A percentile compares a stretch with the other conserved stretches of the same genome.
These are phyloP conservation scores for Ceratocystis alfenasii DNA, from an alignment of 2,329 filamentous ascomycete species.

Conservation along the genomic window DNA sequence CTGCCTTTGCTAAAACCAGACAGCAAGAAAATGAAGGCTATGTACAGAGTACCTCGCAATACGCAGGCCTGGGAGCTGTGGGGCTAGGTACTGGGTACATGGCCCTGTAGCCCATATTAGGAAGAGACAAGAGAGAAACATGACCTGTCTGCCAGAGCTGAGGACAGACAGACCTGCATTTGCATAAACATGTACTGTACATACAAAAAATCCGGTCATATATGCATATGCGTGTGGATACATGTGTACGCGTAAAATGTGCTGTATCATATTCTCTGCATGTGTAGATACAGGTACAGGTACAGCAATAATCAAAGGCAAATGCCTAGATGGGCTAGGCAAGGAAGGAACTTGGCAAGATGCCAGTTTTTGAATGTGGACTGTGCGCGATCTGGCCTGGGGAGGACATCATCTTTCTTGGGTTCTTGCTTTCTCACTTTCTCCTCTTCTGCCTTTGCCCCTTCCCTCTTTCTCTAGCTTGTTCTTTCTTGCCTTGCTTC, in stretches of 20 bases:
- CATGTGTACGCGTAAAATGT: not conserved
- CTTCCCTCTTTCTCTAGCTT: not conserved
- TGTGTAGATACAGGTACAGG: not conserved
- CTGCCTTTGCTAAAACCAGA: not conserved
- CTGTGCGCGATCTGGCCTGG: conserved; percentile 13
- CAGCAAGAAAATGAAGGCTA: not conserved
- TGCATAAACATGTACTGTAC: too few species aligned
- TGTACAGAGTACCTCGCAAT: conserved; percentile 7
- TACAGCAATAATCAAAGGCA: too few species aligned
- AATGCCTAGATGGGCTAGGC: too few species aligned
- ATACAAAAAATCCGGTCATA: not conserved
- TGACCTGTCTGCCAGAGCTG: not conserved
- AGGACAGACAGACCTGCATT: too few species aligned
- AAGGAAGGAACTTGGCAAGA: not conserved
- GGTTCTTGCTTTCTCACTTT: not conserved
- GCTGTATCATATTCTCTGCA: not conserved
- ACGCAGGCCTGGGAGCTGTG: not conserved
- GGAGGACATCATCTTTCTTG: not conserved
- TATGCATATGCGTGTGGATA: not conserved
- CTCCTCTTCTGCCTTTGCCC: too few species aligned
- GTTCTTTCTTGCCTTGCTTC: not conserved
- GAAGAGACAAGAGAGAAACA: not conserved
- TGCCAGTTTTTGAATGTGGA: conserved; percentile 14
- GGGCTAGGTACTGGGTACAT: not conserved
- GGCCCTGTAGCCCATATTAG: too few species aligned